These are phyloP conservation scores for Claviceps quebecensis DNA, from an alignment of 2,329 filamentous ascomycete species.

Conservation along the genomic window DNA sequence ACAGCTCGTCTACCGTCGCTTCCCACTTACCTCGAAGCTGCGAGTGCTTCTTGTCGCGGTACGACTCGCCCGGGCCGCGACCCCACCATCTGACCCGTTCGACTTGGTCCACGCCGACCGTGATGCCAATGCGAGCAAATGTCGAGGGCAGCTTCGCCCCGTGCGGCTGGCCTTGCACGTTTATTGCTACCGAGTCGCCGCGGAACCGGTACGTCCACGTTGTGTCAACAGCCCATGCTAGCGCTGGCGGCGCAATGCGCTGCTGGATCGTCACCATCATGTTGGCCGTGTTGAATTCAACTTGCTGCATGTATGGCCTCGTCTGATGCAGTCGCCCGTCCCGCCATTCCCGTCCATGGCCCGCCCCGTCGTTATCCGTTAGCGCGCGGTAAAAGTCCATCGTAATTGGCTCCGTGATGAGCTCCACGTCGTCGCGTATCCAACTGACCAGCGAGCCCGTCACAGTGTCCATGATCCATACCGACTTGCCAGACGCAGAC, in stretches of 20 bases:
- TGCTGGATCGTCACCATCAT: conserved; percentile 31
- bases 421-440: conserved; percentile 20
- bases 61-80: conserved; percentile 51
- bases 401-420: conserved; percentile 29
- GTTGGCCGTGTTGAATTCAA: conserved; percentile 19
- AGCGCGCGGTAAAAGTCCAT: conserved; percentile 50
- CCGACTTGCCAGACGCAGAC: conserved; percentile 19
- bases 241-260: conserved; percentile 46
- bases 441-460: conserved; percentile 29
- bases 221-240: conserved; percentile 44
- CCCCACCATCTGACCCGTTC: conserved; percentile 47
- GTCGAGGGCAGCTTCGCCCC: conserved; percentile 38
- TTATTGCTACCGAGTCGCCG: conserved; percentile 32
- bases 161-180: conserved; percentile 31
- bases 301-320: conserved; percentile 24
- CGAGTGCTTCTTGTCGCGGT: conserved; percentile 49
- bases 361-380: conserved; percentile 50
- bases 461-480: conserved; percentile 30
- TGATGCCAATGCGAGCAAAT: conserved; percentile 50
- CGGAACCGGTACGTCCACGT: conserved; percentile 41
- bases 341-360: conserved; percentile 44
- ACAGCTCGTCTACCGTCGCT: conserved; percentile 34
- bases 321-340: conserved; percentile 32
- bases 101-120: conserved; percentile 26
- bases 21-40: conserved; percentile 43